These are phyloP conservation scores for Atractiella rhizophila DNA, from an alignment of 768 basidiomycete species.

Conservation along the genomic window DNA sequence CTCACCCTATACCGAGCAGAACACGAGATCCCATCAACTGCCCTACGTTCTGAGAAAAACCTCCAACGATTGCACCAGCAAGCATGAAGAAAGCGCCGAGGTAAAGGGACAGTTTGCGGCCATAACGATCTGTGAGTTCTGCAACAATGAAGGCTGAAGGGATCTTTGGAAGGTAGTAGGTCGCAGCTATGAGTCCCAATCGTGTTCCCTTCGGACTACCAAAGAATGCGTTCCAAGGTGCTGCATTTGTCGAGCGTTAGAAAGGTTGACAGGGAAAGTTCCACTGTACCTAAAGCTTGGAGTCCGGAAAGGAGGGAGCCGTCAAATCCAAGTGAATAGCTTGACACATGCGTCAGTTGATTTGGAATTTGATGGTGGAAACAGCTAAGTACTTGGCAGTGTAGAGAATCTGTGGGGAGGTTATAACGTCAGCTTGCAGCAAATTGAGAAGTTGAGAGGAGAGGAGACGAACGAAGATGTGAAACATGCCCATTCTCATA, in stretches of 20 bases:
- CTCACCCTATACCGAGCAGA: constrained; percentile 1
- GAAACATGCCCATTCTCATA: neutral
- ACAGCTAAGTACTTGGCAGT: neutral
- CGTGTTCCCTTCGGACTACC: no score
- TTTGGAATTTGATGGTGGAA: neutral
- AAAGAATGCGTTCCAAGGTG: neutral
- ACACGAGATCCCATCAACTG: constrained; percentile 1
- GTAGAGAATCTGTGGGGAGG: neutral
- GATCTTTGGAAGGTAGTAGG: constrained; percentile 3
- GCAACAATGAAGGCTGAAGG: neutral
- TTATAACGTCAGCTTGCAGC: neutral
- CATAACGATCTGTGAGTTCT: neutral
- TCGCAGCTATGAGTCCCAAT: no score
- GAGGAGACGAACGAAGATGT: neutral
- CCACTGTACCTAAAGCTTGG: neutral
- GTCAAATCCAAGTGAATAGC: constrained; percentile 1
- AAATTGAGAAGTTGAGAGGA: no score
- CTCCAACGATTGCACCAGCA: neutral
- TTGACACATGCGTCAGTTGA: neutral
- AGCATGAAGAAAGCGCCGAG: constrained; percentile 1
- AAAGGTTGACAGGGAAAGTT: neutral
- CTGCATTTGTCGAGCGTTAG: neutral
- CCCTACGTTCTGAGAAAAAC: neutral
- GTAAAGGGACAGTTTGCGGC: constrained; percentile 1
- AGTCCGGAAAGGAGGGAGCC: constrained; percentile 1